phyloP scores from a whole-genome alignment of 1,284 basidiomycete genomes.

The Austroboletus olivaceoglutinosus region DNA sequence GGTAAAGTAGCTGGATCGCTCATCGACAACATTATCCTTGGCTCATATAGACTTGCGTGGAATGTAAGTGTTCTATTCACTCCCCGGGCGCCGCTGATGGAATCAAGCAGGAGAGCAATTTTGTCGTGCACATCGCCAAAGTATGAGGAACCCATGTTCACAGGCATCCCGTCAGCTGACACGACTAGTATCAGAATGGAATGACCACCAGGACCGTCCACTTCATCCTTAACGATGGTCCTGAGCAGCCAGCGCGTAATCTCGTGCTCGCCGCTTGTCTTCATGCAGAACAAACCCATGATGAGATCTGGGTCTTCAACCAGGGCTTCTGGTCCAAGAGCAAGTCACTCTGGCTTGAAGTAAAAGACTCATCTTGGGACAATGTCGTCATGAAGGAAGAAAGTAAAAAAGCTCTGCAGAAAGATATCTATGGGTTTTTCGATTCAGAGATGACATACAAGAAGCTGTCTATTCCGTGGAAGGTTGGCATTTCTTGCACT shows the following conservation, averaged over 20 bases:
- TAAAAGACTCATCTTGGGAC: slow-evolving; percentile 73
- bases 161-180: slow-evolving; percentile 2
- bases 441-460: slow-evolving; percentile 68
- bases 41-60: slow-evolving; percentile 58
- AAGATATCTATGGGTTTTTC: slow-evolving; percentile 79
- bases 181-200: slow-evolving; percentile 45
- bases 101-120: slow-evolving; percentile 42
- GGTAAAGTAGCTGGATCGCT: slow-evolving; percentile 50
- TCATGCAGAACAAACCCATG: slow-evolving; percentile 51
- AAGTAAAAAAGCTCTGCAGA: slow-evolving; percentile 64
- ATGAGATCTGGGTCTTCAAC: slow-evolving; percentile 78
- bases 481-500: slow-evolving; percentile 43
- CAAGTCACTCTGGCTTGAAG: slow-evolving; percentile 58
- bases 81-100: background rate
- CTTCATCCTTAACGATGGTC: slow-evolving; percentile 61
- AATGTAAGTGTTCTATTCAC: slow-evolving; percentile 41
- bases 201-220: slow-evolving; percentile 37
- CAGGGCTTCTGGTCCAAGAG: slow-evolving; percentile 67
- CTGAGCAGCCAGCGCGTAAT: slow-evolving; percentile 50
- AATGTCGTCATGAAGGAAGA: slow-evolving; percentile 72
- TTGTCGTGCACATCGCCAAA: slow-evolving; percentile 45
- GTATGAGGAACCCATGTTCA: slow-evolving; percentile 18
- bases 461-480: slow-evolving; percentile 76
- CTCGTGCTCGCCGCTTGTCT: slow-evolving; percentile 55
- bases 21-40: slow-evolving; percentile 50